Conservation (phyloP, 202 grass and related monocot species). For the Elaeis oleifera region DNA sequence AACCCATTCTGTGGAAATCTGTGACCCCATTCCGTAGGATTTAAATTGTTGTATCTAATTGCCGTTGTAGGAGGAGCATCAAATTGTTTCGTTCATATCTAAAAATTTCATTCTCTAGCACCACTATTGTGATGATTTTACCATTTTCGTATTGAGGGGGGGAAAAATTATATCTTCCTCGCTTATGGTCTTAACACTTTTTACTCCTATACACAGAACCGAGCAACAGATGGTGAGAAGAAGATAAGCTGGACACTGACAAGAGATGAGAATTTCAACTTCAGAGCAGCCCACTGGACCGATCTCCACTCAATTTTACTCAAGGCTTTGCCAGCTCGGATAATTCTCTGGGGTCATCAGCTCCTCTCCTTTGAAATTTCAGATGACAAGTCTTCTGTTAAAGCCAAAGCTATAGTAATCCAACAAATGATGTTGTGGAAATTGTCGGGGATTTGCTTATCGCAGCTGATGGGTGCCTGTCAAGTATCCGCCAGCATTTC, state of each 20-base stretch:
- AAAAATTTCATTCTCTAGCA: too few relatives aligned
- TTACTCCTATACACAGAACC: conserved; percentile 31
- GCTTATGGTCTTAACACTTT: background rate
- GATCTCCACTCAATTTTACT: conserved; percentile 60
- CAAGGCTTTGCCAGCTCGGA: conserved; percentile 40
- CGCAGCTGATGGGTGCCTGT: conserved; percentile 62
- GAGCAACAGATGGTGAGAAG: conserved; percentile 45
- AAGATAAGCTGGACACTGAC: conserved; percentile 54
- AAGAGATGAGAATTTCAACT: conserved; percentile 53
- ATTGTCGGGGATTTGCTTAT: conserved; percentile 55
- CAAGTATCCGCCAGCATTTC: conserved; percentile 56
- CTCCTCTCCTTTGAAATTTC: conserved; percentile 54
- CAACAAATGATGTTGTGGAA: conserved; percentile 41
- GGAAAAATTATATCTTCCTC: too few relatives aligned
- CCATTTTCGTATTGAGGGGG: too few relatives aligned
- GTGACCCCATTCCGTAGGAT: too few relatives aligned
- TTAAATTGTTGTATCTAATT: too few relatives aligned
- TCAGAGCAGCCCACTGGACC: conserved; percentile 67
- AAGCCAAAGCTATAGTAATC: conserved; percentile 37
- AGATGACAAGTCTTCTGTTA: conserved; percentile 19
- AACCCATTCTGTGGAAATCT: too few relatives aligned
- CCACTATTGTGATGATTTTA: too few relatives aligned
- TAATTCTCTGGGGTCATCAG: conserved; percentile 66
- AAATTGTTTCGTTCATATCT: too few relatives aligned
- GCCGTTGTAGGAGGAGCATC: too few relatives aligned